phyloP scores from a whole-genome alignment of 768 basidiomycete species.

The Coprinellus aureogranulatus region DNA sequence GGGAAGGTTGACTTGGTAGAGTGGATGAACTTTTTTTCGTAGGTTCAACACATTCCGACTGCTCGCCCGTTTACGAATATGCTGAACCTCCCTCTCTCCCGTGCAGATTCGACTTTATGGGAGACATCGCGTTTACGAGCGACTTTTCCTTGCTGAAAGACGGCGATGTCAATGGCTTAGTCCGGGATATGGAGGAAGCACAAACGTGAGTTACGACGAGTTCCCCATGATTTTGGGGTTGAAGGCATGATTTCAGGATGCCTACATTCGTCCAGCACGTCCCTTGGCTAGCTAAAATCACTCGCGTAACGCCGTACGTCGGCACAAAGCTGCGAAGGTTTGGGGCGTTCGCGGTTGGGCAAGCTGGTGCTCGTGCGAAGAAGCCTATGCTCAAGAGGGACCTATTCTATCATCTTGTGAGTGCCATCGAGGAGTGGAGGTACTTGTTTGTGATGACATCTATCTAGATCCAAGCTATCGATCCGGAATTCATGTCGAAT shows the following conservation, averaged over 20 bases:
- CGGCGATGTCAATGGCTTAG: conserved; percentile 24
- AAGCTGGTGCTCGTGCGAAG: conserved; percentile 17
- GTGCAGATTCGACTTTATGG: conserved; percentile 42
- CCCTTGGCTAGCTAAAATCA: conserved; percentile 5
- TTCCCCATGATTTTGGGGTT: not conserved
- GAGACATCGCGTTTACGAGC: conserved; percentile 33
- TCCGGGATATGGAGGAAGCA: conserved; percentile 20
- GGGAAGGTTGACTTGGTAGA: conserved; percentile 8
- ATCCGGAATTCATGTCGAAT: conserved; percentile 14
- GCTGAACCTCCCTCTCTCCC: too few species aligned
- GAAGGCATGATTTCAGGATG: not conserved
- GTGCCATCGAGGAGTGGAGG: not conserved
- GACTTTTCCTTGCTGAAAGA: conserved; percentile 10
- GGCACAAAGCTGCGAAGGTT: conserved; percentile 1
- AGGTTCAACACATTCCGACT: conserved; percentile 36
- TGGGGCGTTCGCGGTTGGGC: not conserved
- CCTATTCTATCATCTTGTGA: conserved; percentile 27
- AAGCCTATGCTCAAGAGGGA: conserved; percentile 19
- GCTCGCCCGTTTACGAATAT: conserved; percentile 6
- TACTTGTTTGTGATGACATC: not conserved
- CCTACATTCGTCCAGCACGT: conserved; percentile 15
- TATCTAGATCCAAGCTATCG: not conserved
- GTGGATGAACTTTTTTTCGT: conserved; percentile 17
- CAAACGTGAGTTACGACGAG: conserved; percentile 5
- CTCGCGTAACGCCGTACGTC: conserved; percentile 1